Base-by-base conservation (phyloP, 2,329 filamentous ascomycete species). In the Stachybotrys elegans region DNA sequence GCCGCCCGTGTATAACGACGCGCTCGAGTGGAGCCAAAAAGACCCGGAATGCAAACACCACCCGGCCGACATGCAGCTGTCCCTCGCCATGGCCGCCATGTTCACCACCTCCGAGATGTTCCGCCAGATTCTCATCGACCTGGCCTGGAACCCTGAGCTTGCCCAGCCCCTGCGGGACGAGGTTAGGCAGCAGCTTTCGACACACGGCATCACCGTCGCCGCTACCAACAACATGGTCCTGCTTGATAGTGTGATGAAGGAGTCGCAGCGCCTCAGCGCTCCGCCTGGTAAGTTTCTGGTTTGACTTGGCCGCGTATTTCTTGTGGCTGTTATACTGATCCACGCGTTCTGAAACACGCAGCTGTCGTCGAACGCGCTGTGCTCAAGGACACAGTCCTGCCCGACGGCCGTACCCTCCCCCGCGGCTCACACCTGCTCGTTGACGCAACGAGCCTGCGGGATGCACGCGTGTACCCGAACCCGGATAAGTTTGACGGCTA, bases 101-200 rank as follows among this genome's bases (percentile, higher is more conserved):
- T 69, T 73, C 45, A 70, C 69, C 2, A 72, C 69, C 0, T 70
- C 67, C 46, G 65, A 67, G n/a, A 51, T 70, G 4, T 51, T 74
- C 4, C 71, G 68, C 20, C 71, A 77, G 49, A 68, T 71, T 44
- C 60, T 79, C 42, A 74, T 69, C 43, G 75, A 79, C 47, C 59
- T 79, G 14, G 68, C 69, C 4, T 65, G 68, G 4, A 58, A 73
- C 25, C 70, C 69, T 0, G 71, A 76, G 17, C 62, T 70, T 5
- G 68, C 77, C 41, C 61, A 70, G 16, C 67, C 70, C 43, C 55
- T 80, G 43, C 63, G 74, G 3, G 62, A 71, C 20, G 76, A 80
- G 52, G 75, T 71, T 1, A 52, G 59, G 20, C 58, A 61, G 1
- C 62, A 72, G 5, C 54, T 76, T n/a, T 57, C 63, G 22, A 59